Evolutionary conservation across 192 early-diverging fungal species (phyloP).

Genomic region (Umbelopsis vinacea): DNA sequence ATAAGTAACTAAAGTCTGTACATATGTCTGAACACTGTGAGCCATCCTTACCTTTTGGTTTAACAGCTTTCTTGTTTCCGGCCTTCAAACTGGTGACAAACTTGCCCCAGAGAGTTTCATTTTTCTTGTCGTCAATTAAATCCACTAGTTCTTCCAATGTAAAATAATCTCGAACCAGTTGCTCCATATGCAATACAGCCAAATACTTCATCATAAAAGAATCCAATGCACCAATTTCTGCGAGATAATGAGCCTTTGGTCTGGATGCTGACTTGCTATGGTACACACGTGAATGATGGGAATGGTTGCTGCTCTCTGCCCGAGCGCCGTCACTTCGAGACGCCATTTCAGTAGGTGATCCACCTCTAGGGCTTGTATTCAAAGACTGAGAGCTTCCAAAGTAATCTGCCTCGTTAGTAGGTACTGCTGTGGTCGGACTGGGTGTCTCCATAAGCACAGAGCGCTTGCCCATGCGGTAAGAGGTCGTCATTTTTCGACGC

Average conservation of each 20-base stretch:
- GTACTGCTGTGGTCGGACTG: slow-evolving; percentile 34
- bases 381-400: background rate
- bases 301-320: background rate
- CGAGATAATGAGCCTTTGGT: slow-evolving; percentile 44
- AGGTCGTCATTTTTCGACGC: slow-evolving; percentile 31
- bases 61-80: slow-evolving; percentile 43
- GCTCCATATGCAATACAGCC: slow-evolving; percentile 77
- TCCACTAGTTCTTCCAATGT: slow-evolving; percentile 79
- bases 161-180: slow-evolving; percentile 73
- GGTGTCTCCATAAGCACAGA: slow-evolving; percentile 57
- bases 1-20: slow-evolving; percentile 8
- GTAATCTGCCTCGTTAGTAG: slow-evolving; percentile 2
- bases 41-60: slow-evolving; percentile 53
- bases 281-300: slow-evolving; percentile 1
- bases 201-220: slow-evolving; percentile 84
- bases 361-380: background rate
- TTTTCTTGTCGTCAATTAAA: slow-evolving; percentile 80
- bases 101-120: slow-evolving; percentile 75
- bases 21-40: background rate
- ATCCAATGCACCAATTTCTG: slow-evolving; percentile 76
- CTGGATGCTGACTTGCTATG: slow-evolving; percentile 30
- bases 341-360: background rate
- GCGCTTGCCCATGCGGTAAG: slow-evolving; percentile 51
- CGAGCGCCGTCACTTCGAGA: background rate
- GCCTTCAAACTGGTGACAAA: slow-evolving; percentile 72